Percentiles rank a stretch among this genome's conserved stretches.
Conservation (phyloP, 2,329 filamentous ascomycete genomes). For the Colletotrichum aenigma region DNA sequence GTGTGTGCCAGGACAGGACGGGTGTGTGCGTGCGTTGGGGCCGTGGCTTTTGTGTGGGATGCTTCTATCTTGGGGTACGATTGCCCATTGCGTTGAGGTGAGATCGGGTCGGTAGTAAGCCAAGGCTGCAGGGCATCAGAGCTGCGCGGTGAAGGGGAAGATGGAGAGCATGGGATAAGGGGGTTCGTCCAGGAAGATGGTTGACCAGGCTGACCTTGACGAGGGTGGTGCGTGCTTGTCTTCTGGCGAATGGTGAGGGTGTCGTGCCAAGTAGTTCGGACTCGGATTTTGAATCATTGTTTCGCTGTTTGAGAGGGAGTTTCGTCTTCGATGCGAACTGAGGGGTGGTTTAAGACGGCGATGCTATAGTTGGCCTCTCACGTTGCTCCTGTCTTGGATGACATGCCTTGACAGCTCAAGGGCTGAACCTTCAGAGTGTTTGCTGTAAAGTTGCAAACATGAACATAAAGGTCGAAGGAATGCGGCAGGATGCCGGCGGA, state of each 20-base stretch:
- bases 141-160: background rate
- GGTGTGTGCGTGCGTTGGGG: background rate
- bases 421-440: background rate
- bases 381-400: background rate
- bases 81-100: background rate
- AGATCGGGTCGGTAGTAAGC: background rate
- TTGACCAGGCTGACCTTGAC: background rate
- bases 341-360: background rate
- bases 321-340: background rate
- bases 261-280: conserved; percentile 8
- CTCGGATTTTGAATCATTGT: background rate
- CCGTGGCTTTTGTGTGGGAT: background rate
- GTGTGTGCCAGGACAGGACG: background rate
- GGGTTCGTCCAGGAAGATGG: background rate
- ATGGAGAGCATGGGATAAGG: background rate
- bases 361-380: background rate
- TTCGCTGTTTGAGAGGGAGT: background rate
- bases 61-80: background rate
- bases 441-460: background rate
- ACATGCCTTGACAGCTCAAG: background rate
- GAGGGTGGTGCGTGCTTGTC: background rate
- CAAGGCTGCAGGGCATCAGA: background rate
- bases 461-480: background rate
- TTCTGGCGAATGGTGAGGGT: background rate
- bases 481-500: conserved; percentile 1